phyloP scores from a whole-genome alignment of 306 rosid genomes.

The Malus fusca region DNA sequence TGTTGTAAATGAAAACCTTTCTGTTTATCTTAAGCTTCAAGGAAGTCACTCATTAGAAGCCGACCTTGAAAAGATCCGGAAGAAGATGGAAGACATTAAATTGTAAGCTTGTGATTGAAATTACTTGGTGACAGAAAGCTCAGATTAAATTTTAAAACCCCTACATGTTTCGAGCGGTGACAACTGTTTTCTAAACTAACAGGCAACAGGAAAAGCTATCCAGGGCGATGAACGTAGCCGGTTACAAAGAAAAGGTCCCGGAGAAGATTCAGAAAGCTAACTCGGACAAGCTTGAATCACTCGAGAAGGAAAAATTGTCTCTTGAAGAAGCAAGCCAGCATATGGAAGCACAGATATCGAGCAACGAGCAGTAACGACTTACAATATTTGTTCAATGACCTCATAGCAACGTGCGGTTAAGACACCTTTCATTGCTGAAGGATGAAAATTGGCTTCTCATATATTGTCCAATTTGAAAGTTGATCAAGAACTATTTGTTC shows the following conservation, averaged over 20 bases:
- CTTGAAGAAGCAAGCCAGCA: slow-evolving; percentile 56
- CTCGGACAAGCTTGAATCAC: slow-evolving; percentile 52
- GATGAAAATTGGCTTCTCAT: too few species aligned
- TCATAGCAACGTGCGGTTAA: background rate
- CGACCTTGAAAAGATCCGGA: slow-evolving; percentile 40
- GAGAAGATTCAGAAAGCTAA: slow-evolving; percentile 43
- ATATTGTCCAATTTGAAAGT: too few species aligned
- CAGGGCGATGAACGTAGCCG: slow-evolving; percentile 45
- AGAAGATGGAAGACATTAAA: slow-evolving; percentile 35
- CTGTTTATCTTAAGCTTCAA: slow-evolving; percentile 38
- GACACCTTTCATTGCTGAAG: background rate
- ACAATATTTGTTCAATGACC: background rate
- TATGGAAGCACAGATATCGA: slow-evolving; percentile 26
- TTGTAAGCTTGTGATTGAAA: slow-evolving; percentile 23
- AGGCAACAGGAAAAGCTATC: slow-evolving; percentile 62
- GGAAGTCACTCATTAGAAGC: slow-evolving; percentile 39
- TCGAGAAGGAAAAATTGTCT: slow-evolving; percentile 53
- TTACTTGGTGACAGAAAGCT: background rate
- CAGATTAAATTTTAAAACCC: background rate
- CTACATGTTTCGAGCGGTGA: background rate
- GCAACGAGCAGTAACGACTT: background rate
- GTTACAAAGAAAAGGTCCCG: slow-evolving; percentile 76
- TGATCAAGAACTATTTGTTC: background rate
- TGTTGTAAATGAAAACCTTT: slow-evolving; percentile 34
- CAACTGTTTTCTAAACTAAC: background rate